Evolutionary conservation across 139 green algal genomes (phyloP), one percentile per base, ranked within the genome.

Genomic region (Chlorella sorokiniana): DNA sequence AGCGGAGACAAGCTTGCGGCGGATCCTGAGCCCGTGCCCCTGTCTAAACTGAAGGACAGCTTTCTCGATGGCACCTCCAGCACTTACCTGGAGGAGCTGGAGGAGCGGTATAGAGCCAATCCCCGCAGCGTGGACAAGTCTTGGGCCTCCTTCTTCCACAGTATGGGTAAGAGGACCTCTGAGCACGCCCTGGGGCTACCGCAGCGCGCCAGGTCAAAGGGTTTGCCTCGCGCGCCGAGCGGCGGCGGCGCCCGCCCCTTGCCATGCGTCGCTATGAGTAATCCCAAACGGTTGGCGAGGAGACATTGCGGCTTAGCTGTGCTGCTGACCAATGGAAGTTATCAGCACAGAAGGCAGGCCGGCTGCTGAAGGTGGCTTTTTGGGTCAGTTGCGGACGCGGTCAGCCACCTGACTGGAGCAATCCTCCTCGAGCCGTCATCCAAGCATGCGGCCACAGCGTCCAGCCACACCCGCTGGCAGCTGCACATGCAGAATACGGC

Each of bases 51-150:
- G 11, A 96, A 96, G 81, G 96, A 99, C 83, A 91, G 88, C 51
- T 99, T 99, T 79, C 91, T 98, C 23, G 92, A 98, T 79, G 96
- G 91, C 35, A 98, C 93, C 31, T 93, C 80, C 76, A 89, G 72
- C 31, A 91, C 92, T 1, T 98, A 98, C 82, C 84, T 98, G 52
- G 96, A 98, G 85, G 91, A 97, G 76, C 88, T 98, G 64, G 91
- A 98, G 89, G 85, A 95, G 78, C 85, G 89, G 16, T 98, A 94
- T 67, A 84, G 92, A 38, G 79, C 82, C 25, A 91, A 98, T 79
- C 94, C 94, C 10, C 71, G 56, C n/a, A 94, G 84, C 70, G 93
- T 98, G 20, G 93, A 97, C 88, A 90, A 91, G 38, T 93, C 93
- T 2, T 98, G 95, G 96, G 91, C 91, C 11, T 88, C 84, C 65